Percentiles rank a stretch among this genome's conserved stretches.
These are phyloP conservation scores for Arthroderma sp. DNA, from an alignment of 2,329 filamentous ascomycete species.

Conservation along the genomic window DNA sequence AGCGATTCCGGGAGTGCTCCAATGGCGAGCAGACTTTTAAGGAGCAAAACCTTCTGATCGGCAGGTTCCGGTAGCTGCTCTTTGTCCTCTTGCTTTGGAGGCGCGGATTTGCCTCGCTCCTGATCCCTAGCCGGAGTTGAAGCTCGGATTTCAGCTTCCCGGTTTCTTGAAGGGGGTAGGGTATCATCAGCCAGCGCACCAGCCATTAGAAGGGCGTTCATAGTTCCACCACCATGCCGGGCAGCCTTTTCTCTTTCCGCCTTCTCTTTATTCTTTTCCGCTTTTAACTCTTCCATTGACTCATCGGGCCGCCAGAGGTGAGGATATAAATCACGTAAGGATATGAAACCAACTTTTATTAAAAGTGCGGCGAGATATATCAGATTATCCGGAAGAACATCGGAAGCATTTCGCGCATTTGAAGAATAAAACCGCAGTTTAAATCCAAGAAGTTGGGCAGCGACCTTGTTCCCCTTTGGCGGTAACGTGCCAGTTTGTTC, in stretches of 20 bases:
- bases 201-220: slow-evolving; percentile 77
- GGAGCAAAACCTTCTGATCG: slow-evolving; percentile 76
- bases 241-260: slow-evolving; percentile 62
- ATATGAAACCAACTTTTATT: slow-evolving; percentile 96
- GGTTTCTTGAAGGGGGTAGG: slow-evolving; percentile 36
- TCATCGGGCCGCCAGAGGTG: slow-evolving; percentile 81
- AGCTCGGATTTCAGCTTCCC: slow-evolving; percentile 41
- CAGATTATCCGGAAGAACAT: slow-evolving; percentile 78
- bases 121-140: slow-evolving; percentile 42
- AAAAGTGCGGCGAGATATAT: slow-evolving; percentile 83
- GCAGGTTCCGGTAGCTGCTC: slow-evolving; percentile 54
- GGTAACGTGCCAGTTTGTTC: slow-evolving; percentile 67
- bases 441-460: slow-evolving; percentile 90
- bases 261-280: slow-evolving; percentile 59
- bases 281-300: slow-evolving; percentile 61
- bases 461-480: slow-evolving; percentile 74
- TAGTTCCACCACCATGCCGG: slow-evolving; percentile 53
- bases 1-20: slow-evolving; percentile 86
- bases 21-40: slow-evolving; percentile 77
- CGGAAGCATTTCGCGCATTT: slow-evolving; percentile 56
- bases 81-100: slow-evolving; percentile 30
- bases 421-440: slow-evolving; percentile 93
- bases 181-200: slow-evolving; percentile 79
- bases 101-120: slow-evolving; percentile 32
- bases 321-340: slow-evolving; percentile 76